phyloP scores from a whole-genome alignment of 169 alveolate species.

The Cryptosporidium tyzzeri region DNA sequence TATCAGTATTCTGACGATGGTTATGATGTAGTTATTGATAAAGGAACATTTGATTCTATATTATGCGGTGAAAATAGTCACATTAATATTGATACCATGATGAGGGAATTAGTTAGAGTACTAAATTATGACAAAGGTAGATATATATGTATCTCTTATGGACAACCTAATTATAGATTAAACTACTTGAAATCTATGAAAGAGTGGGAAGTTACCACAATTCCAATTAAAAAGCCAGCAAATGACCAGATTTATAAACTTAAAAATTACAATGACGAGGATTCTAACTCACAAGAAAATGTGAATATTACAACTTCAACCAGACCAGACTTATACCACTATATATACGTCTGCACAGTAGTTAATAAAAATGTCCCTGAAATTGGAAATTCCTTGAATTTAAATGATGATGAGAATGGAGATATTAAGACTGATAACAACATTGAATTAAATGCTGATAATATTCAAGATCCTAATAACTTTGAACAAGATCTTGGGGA shows the following conservation, averaged over 20 bases:
- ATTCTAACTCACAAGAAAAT: background rate
- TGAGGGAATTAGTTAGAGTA: slow-evolving; percentile 83
- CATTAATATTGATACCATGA: slow-evolving; percentile 87
- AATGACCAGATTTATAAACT: slow-evolving; percentile 51
- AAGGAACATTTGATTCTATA: slow-evolving; percentile 91
- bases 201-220: slow-evolving; percentile 52
- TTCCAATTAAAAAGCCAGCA: slow-evolving; percentile 63
- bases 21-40: slow-evolving; percentile 89
- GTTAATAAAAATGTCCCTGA: background rate
- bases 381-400: background rate
- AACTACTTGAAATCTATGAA: slow-evolving; percentile 80
- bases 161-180: slow-evolving; percentile 89
- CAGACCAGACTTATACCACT: slow-evolving; percentile 76
- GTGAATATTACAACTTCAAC: slow-evolving; percentile 3
- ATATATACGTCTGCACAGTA: slow-evolving; percentile 77
- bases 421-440: background rate
- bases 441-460: background rate
- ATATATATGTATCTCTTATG: slow-evolving; percentile 90
- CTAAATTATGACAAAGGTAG: slow-evolving; percentile 84
- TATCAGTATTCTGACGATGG: slow-evolving; percentile 84
- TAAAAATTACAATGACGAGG: slow-evolving; percentile 40
- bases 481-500: background rate
- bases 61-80: slow-evolving; percentile 92
- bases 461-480: background rate
- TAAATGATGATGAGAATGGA: background rate